These are phyloP conservation scores for Debaryomyces subglobosus DNA, from an alignment of 1,139 yeast species.

Conservation along the genomic window DNA sequence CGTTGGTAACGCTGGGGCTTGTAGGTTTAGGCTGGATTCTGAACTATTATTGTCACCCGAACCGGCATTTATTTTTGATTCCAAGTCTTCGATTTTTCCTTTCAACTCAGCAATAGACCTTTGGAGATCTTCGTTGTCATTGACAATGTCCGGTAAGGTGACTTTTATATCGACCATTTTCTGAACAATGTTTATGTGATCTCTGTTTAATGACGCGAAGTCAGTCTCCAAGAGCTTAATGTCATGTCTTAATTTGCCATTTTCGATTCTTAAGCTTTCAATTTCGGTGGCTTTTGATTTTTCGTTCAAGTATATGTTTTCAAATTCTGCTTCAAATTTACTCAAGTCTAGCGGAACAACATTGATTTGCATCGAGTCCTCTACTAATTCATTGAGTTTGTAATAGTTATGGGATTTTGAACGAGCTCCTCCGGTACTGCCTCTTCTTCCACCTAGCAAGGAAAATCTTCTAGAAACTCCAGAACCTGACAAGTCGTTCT, in stretches of 20 bases:
- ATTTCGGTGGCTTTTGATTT: constrained; percentile 70
- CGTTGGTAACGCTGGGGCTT: constrained; percentile 37
- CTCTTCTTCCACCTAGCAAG: constrained; percentile 20
- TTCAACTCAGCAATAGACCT: constrained; percentile 65
- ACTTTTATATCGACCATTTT: constrained; percentile 45
- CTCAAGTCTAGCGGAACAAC: constrained; percentile 71
- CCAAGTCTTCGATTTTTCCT: constrained; percentile 55
- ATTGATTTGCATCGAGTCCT: constrained; percentile 73
- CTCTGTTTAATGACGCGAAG: constrained; percentile 70
- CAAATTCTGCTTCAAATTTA: constrained; percentile 73
- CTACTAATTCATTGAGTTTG: constrained; percentile 72
- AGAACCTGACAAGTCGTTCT: constrained; percentile 15
- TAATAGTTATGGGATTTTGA: constrained; percentile 36
- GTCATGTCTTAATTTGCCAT: constrained; percentile 73
- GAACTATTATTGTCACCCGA: constrained; percentile 11
- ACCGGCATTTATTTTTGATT: constrained; percentile 35
- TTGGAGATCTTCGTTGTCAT: constrained; percentile 69
- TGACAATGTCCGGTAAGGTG: constrained; percentile 58
- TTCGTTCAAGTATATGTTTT: constrained; percentile 71
- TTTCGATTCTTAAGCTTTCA: constrained; percentile 61
- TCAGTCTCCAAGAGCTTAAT: constrained; percentile 75
- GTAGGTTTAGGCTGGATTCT: constrained; percentile 5
- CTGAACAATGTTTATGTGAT: constrained; percentile 60
- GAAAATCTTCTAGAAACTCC: constrained; percentile 23
- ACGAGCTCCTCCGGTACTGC: constrained; percentile 1